Base-by-base conservation (phyloP, 129 eudicot genomes). In the Deinandra increscens region DNA sequence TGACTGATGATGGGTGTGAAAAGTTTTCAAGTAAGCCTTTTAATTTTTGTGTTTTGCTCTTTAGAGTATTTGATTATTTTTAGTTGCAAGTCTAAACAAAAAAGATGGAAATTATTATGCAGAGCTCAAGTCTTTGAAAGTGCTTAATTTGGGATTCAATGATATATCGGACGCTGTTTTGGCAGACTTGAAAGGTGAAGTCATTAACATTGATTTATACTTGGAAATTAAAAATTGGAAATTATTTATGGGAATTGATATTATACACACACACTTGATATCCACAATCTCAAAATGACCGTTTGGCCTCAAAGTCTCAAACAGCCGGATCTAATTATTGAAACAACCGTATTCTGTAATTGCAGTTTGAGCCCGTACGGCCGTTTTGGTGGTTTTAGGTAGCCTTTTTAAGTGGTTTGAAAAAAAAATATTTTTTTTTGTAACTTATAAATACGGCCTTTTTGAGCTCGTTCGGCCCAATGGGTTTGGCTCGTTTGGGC, bases 101-200 rank as follows among this genome's bases (percentile, higher is more conserved):
- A 3, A 3, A 37, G 14, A 33, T 9, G 33, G 23, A 39, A 45
- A 7, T 11, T 38, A 63, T 48, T 62, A 33, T 72, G 36, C 79
- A 94, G 99, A 78, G 63, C 70, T 94, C 38, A 78, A 82, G 71
- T 78, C 80, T 65, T 54, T 94, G 69, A 89, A 94, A 75, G 95
- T 94, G 48, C 78, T 94, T 17, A 94, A 94, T 73, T 71, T 94
- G 84, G 99, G 90, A 62, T 94, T 94, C 76, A 94, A 85, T 69
- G 91, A 87, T 50, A 80, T 93, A 73, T 68, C 99, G 36, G 90
- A 88, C 82, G 92, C 93, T 19, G 82, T 84, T 69, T 77, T 94
- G 60, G 75, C 80, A 61, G 86, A 94, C 81, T 79, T 94, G 37
- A 89, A 84, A 89, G 99, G 99, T 89, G 49, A 36, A 44, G 42